Conservation (phyloP, 1,284 basidiomycete genomes). For the Ustilago crameri region DNA sequence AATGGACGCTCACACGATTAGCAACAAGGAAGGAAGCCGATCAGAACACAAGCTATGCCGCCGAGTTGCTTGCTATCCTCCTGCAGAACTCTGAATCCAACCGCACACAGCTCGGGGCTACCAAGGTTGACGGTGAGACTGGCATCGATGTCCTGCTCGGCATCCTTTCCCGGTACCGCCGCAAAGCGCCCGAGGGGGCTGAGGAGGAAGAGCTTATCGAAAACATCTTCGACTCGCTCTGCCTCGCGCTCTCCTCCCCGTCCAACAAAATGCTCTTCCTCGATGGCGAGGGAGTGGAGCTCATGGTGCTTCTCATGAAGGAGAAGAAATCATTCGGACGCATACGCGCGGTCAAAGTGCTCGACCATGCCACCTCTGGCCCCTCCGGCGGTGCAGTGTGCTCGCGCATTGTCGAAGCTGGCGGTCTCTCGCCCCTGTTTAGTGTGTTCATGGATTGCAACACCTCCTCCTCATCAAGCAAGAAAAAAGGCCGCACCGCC, state of each 20-base stretch:
- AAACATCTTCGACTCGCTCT: slow-evolving; percentile 89
- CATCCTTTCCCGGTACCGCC: slow-evolving; percentile 78
- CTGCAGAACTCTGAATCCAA: slow-evolving; percentile 72
- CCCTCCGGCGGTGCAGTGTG: slow-evolving; percentile 71
- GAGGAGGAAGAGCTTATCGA: slow-evolving; percentile 98
- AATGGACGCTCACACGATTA: slow-evolving; percentile 81
- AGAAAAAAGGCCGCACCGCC: slow-evolving; percentile 1
- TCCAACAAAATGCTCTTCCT: slow-evolving; percentile 68
- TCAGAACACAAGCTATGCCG: slow-evolving; percentile 69
- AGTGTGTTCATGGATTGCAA: slow-evolving; percentile 82
- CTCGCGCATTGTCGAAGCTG: slow-evolving; percentile 77
- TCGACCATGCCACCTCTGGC: slow-evolving; percentile 92
- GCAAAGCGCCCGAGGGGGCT: slow-evolving; percentile 80
- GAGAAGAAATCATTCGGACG: slow-evolving; percentile 80
- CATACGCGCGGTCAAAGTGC: slow-evolving; percentile 73
- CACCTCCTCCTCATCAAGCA: neutral
- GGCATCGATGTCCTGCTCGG: slow-evolving; percentile 84
- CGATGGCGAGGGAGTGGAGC: slow-evolving; percentile 90
- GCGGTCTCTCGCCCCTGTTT: slow-evolving; percentile 89
- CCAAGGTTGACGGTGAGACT: slow-evolving; percentile 70
- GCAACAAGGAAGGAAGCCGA: slow-evolving; percentile 22
- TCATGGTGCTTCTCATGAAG: slow-evolving; percentile 92
- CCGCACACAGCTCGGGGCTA: slow-evolving; percentile 14
- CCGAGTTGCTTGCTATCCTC: slow-evolving; percentile 81
- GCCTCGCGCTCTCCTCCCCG: slow-evolving; percentile 74